Evolutionary conservation across 495 filamentous ascomycete species (phyloP), one percentile per base, ranked within the genome.

Genomic region (Neurospora sp.): DNA sequence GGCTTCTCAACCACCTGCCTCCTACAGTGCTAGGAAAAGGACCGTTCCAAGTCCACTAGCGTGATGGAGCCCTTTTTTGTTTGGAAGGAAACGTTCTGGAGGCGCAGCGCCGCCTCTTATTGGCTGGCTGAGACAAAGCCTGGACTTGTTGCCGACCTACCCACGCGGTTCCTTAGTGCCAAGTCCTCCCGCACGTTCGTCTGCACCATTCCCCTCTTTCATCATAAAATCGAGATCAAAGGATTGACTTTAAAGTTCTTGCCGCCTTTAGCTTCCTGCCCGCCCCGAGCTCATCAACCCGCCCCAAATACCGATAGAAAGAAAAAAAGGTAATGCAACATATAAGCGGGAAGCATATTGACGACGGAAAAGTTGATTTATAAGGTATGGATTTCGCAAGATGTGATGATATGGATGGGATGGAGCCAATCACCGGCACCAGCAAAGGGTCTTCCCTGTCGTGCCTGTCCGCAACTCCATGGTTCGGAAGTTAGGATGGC

Each of bases 71-170:
- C 68, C 71, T 76, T 68, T 35, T 74, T 35, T 74, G 72, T 73
- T 69, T 40, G 68, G 48, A 76, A 76, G 78, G 78, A 81, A 78
- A 80, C 78, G 68, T 73, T 22, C 35, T 73, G 74, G 75, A 75
- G 76, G 73, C 74, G 59, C 71, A 79, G 35, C 27, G 14, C 41
- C n/a, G 69, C 65, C 71, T 70, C 72, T 61, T 38, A 81, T 81
- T 81, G 44, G 74, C 73, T 72, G 53, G 72, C 73, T 37, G 69
- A 61, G 9, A 12, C 74, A 44, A 69, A 48, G 74, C 71, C 76
- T 72, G 71, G 74, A 59, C 39, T 70, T 44, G 39, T 37, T 38
- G 27, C 22, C 70, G 41, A 48, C 46, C 20, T 59, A 27, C 70
- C 70, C 42, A 31, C 31, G 41, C 42, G 31, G 31, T 68, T 59